Conservation (phyloP, 2,329 filamentous ascomycete genomes). For the Chaetothyriales sp. region DNA sequence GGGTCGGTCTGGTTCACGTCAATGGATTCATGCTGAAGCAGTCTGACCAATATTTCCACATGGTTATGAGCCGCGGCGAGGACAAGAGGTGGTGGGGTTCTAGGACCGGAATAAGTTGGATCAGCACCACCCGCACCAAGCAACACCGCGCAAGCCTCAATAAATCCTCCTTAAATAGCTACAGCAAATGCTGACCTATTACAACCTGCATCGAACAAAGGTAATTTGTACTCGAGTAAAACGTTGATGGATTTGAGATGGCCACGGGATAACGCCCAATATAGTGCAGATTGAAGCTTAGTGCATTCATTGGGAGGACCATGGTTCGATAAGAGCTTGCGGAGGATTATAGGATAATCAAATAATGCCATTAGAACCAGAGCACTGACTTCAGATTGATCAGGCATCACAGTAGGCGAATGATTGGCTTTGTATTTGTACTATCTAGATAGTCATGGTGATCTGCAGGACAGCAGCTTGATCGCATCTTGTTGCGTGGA, state of each 20-base stretch:
- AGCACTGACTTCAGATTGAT: slow-evolving; percentile 1
- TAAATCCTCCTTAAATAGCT: slow-evolving; percentile 5
- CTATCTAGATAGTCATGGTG: slow-evolving; percentile 2
- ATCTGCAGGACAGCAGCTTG: slow-evolving; percentile 3
- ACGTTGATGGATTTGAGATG: slow-evolving; percentile 2
- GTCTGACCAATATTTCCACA: slow-evolving; percentile 3
- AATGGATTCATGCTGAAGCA: slow-evolving; percentile 4
- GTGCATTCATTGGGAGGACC: not conserved
- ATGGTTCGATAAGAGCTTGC: slow-evolving; percentile 2
- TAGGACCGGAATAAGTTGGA: slow-evolving; percentile 3
- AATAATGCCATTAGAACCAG: slow-evolving; percentile 8
- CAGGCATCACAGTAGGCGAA: slow-evolving; percentile 3
- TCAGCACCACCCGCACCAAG: slow-evolving; percentile 1
- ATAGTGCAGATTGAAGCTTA: slow-evolving; percentile 5
- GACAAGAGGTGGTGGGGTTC: slow-evolving; percentile 1
- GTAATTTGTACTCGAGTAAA: slow-evolving; percentile 4
- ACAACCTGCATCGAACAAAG: not conserved
- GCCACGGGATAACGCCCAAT: slow-evolving; percentile 6
- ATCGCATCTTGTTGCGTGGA: slow-evolving; percentile 1
- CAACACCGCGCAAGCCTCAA: slow-evolving; percentile 3
- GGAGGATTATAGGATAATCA: slow-evolving; percentile 1
- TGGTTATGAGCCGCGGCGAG: slow-evolving; percentile 5
- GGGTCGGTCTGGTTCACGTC: slow-evolving; percentile 1
- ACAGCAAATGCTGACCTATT: slow-evolving; percentile 3
- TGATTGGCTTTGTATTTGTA: slow-evolving; percentile 6